These are phyloP conservation scores for Agapanthus africanus DNA, from an alignment of 106 monocot genomes.

Conservation along the genomic window DNA sequence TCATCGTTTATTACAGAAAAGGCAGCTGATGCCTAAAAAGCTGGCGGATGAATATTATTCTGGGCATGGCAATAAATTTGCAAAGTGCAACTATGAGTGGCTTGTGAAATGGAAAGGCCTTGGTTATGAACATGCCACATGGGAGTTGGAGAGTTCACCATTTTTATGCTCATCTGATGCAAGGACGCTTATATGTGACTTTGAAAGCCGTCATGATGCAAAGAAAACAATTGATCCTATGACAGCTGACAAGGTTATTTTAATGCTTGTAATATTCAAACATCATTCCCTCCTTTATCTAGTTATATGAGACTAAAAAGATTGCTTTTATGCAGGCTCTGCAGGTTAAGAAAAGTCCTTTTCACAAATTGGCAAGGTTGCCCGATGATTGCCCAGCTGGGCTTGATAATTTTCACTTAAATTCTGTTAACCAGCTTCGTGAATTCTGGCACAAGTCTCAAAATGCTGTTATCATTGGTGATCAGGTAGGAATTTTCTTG, in stretches of 20 bases:
- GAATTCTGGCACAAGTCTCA: constrained; percentile 69
- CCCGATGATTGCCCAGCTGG: constrained; percentile 43
- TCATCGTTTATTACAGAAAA: constrained; percentile 60
- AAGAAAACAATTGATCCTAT: constrained; percentile 23
- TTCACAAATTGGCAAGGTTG: constrained; percentile 37
- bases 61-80: constrained; percentile 6
- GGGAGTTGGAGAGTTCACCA: constrained; percentile 62
- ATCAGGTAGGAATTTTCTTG: constrained; percentile 41
- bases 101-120: constrained; percentile 85
- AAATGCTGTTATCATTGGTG: constrained; percentile 58
- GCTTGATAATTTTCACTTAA: constrained; percentile 42
- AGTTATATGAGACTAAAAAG: background rate
- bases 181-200: constrained; percentile 36
- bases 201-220: constrained; percentile 44
- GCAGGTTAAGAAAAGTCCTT: constrained; percentile 22
- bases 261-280: constrained; percentile 1
- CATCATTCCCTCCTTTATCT: background rate
- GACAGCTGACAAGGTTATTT: constrained; percentile 45
- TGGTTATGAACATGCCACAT: constrained; percentile 76
- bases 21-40: constrained; percentile 30
- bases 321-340: constrained; percentile 24
- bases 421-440: constrained; percentile 51
- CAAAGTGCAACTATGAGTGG: constrained; percentile 49
- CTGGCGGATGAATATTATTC: constrained; percentile 39
- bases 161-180: constrained; percentile 45